A percentile compares a stretch with the other conserved stretches of the same genome.
Conservation (phyloP, 352 stramenopile genomes). For the Phytophthora citrophthora region DNA sequence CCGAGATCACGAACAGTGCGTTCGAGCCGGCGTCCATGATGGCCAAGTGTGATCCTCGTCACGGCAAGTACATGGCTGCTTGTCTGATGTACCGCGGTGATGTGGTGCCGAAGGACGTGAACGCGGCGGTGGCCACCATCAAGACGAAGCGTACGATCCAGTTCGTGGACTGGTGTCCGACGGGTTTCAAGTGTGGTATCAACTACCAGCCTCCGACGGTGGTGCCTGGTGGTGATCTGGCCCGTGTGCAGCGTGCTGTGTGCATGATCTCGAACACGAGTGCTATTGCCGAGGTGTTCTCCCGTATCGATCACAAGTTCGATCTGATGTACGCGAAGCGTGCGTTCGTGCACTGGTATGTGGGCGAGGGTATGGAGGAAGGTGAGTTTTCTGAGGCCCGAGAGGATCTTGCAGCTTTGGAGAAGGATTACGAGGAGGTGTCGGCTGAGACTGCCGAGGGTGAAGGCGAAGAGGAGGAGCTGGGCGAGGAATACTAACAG, state of each 20-base stretch:
- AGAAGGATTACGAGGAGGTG: constrained; percentile 99
- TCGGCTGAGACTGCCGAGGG: constrained; percentile 97
- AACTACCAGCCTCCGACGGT: constrained; percentile 98
- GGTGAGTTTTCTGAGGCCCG: constrained; percentile 99
- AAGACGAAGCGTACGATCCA: constrained; percentile 99
- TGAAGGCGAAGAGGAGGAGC: constrained; percentile 94
- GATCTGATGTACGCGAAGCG: constrained; percentile 99
- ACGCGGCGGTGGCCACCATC: constrained; percentile 96
- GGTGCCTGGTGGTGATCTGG: constrained; percentile 96
- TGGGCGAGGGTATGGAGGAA: constrained; percentile 99
- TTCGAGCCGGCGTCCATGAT: constrained; percentile 99
- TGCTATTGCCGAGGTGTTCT: constrained; percentile 98
- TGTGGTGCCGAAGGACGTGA: constrained; percentile 94
- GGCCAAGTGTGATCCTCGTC: constrained; percentile 99
- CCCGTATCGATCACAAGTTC: constrained; percentile 99
- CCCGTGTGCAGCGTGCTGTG: constrained; percentile 97
- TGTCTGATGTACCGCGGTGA: constrained; percentile 98
- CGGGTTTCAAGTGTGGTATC: constrained; percentile 95
- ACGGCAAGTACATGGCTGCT: constrained; percentile 99
- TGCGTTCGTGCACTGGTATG: constrained; percentile 99
- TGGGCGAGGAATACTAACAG: constrained; percentile 90
- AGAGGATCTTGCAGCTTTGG: constrained; percentile 85
- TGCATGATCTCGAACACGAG: constrained; percentile 99
- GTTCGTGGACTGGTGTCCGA: constrained; percentile 99
- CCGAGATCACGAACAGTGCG: constrained; percentile 98